Base-by-base conservation (phyloP, 1,284 basidiomycete genomes). In the Trametes pubescens region DNA sequence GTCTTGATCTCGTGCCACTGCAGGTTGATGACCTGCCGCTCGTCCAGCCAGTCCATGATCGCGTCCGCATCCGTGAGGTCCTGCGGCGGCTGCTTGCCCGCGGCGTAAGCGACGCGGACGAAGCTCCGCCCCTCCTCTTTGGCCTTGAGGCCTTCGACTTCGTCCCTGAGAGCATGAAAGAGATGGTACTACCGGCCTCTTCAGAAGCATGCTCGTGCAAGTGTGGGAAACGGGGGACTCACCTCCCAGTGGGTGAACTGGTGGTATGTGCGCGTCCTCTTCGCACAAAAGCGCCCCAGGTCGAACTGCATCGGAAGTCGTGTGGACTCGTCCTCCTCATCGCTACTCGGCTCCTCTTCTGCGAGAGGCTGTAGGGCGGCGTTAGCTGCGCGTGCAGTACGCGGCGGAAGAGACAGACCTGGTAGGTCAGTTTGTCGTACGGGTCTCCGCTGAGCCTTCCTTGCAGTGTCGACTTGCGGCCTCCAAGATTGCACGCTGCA, bases 181-280 rank as follows among this genome's bases (percentile, higher is more conserved):
- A 92, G 79, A 9, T 81, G 73, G 71, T 87, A 81, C 89, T 92
- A 14, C 11, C 7, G 2, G 21, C 7, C 1, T 26, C 16, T 57
- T 32, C n/a, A 57, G 32, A 4, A 13, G 16, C 22, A 26, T 35
- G 10, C 16, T 10, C 14, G 24, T 2, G 46, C 13, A 29, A 13
- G 14, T 4, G 21, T 18, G 21, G 26, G 5, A 38, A 38, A 49
- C 24, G 29, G n/a, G 2, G 34, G n/a, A 68, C 84, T 63, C 69
- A 94, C 94, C 87, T 93, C 92, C 94, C 94, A 96, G 71, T 96
- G 94, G 10, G 83, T 85, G 73, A 95, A 87, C 61, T 84, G 78
- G 74, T 96, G 93, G 72, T 87, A 95, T 24, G 89, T 84, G 63
- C 79, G 77, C 2, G 89, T 87, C 59, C 93, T 82, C 46, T 79